These are phyloP conservation scores for Gracilaria gracilis DNA, from an alignment of 23 red algal species.

Conservation along the genomic window DNA sequence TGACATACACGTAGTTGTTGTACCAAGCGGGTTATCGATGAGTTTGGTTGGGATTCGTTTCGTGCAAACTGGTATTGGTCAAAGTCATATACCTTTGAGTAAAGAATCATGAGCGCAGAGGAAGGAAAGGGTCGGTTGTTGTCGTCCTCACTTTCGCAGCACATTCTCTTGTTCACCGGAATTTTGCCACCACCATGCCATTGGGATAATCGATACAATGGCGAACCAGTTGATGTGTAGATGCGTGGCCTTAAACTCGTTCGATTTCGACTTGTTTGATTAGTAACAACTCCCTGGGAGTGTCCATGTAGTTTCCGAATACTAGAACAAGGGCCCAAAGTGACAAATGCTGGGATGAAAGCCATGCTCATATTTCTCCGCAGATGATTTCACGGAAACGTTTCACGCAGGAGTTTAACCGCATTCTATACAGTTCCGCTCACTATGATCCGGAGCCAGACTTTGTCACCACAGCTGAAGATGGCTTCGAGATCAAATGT, in stretches of 20 bases:
- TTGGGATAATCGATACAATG: not conserved
- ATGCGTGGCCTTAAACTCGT: not conserved
- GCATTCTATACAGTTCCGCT: no score
- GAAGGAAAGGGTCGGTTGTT: not conserved
- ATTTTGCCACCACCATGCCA: conserved; percentile 1
- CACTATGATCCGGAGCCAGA: no score
- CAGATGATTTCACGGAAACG: not conserved
- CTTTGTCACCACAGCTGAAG: no score
- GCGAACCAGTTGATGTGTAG: not conserved
- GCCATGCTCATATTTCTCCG: not conserved
- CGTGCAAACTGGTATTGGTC: not conserved
- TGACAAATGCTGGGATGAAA: not conserved
- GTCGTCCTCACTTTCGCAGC: not conserved
- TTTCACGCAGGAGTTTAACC: no score
- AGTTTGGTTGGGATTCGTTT: not conserved
- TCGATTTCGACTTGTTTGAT: not conserved
- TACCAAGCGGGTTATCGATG: not conserved
- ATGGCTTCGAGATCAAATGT: no score
- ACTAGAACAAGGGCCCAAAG: not conserved
- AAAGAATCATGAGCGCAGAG: not conserved
- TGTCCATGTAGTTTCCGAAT: not conserved
- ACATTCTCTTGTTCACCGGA: not conserved
- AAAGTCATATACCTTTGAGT: not conserved
- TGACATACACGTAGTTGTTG: conserved; percentile 51
- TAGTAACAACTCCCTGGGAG: not conserved